These are phyloP conservation scores for Mycena albidolilacea DNA, from an alignment of 768 basidiomycete species.

Conservation along the genomic window DNA sequence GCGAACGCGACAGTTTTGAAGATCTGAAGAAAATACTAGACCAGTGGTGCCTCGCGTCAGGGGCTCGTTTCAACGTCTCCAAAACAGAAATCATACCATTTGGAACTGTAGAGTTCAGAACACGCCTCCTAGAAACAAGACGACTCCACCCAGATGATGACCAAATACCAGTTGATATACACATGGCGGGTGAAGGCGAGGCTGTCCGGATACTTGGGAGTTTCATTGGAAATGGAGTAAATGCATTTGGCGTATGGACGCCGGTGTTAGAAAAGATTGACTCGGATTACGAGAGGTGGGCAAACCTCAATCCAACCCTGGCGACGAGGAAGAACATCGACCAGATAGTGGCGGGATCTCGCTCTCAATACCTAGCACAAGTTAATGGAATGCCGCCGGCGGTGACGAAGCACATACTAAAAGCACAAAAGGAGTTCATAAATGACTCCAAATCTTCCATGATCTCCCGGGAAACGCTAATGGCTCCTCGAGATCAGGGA, in stretches of 20 bases:
- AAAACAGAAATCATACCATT: not conserved
- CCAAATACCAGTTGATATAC: not conserved
- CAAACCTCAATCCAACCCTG: not conserved
- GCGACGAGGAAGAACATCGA: not conserved
- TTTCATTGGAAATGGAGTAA: not conserved
- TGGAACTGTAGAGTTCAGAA: not conserved
- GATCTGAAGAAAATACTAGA: not conserved
- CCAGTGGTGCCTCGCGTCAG: not conserved
- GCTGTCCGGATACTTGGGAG: not conserved
- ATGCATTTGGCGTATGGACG: not conserved
- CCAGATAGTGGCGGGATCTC: not conserved
- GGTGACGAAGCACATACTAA: not conserved
- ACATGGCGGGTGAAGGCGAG: not conserved
- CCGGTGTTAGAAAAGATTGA: not conserved
- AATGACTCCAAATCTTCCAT: not conserved
- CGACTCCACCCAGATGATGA: not conserved
- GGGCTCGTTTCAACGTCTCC: not conserved
- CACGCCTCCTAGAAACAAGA: not conserved
- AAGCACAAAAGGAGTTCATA: not conserved
- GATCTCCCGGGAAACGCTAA: not conserved
- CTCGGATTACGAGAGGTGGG: not conserved
- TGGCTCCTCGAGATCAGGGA: not conserved
- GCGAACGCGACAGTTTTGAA: not conserved
- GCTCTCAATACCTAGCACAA: not conserved
- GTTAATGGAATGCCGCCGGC: too few relatives aligned